These are phyloP conservation scores for Brassica hybrid DNA, from an alignment of 441 rosid genomes.

Conservation along the genomic window DNA sequence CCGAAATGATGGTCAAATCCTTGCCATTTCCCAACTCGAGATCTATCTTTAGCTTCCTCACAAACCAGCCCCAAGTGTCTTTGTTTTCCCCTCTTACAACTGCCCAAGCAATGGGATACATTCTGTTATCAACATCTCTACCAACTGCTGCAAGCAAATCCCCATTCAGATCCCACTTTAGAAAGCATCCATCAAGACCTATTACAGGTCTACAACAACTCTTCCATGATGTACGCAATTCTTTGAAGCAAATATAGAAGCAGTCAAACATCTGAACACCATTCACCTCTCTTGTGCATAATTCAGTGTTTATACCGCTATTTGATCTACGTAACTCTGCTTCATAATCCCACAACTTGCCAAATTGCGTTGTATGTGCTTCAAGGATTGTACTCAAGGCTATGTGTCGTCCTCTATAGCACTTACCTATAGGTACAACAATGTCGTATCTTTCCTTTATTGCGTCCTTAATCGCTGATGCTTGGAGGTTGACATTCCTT, in stretches of 20 bases:
- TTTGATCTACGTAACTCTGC: not conserved
- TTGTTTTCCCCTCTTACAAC: not conserved
- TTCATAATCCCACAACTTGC: not conserved
- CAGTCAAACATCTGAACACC: not conserved
- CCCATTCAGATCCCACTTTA: not conserved
- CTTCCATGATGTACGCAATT: not conserved
- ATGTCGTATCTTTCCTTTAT: not conserved
- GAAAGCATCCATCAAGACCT: not conserved
- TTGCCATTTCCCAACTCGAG: not conserved
- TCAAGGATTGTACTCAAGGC: not conserved
- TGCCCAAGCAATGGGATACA: not conserved
- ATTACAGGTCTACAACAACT: not conserved
- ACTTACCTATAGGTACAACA: not conserved
- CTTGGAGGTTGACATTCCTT: not conserved
- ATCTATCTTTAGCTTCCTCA: not conserved
- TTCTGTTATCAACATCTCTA: not conserved
- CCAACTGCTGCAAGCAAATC: not conserved
- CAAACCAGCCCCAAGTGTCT: not conserved
- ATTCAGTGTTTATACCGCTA: not conserved
- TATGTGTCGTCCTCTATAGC: not conserved
- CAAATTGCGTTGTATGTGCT: not conserved
- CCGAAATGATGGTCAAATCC: not conserved
- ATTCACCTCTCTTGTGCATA: not conserved
- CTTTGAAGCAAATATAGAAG: not conserved
- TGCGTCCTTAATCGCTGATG: not conserved